Conservation (phyloP, 2,329 filamentous ascomycete genomes). For the Emmonsiellopsis sp. region DNA sequence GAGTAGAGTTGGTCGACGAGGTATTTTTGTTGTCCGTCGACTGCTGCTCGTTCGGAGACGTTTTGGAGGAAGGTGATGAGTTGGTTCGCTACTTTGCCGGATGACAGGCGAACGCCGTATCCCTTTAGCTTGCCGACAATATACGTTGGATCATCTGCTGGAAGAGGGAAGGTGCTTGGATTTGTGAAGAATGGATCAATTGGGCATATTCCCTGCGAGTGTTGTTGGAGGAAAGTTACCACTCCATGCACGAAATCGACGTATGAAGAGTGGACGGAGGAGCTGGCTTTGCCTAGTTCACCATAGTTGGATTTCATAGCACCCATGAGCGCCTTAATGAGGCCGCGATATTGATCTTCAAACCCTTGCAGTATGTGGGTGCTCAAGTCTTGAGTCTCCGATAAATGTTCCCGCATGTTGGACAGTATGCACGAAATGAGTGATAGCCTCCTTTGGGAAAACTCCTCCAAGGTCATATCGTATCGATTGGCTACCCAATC, state of each 20-base stretch:
- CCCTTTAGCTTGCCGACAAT: slow-evolving; percentile 52
- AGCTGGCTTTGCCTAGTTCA: slow-evolving; percentile 35
- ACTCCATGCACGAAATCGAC: slow-evolving; percentile 53
- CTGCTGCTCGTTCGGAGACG: slow-evolving; percentile 48
- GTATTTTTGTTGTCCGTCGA: slow-evolving; percentile 48
- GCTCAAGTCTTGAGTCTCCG: slow-evolving; percentile 24
- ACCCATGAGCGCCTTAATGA: slow-evolving; percentile 49
- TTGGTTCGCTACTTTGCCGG: slow-evolving; percentile 42
- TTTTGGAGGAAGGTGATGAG: slow-evolving; percentile 51
- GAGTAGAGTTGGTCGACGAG: slow-evolving; percentile 45
- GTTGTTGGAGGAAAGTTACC: slow-evolving; percentile 51
- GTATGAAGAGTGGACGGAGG: slow-evolving; percentile 41
- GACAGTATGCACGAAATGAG: slow-evolving; percentile 48
- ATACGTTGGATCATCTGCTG: slow-evolving; percentile 51
- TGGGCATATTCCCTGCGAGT: slow-evolving; percentile 45
- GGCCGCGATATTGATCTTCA: slow-evolving; percentile 37
- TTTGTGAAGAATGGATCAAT: slow-evolving; percentile 53
- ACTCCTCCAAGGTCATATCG: slow-evolving; percentile 42
- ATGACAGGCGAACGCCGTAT: slow-evolving; percentile 45
- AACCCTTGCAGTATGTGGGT: slow-evolving; percentile 26
- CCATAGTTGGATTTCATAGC: slow-evolving; percentile 53
- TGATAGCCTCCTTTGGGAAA: slow-evolving; percentile 44
- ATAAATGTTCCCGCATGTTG: slow-evolving; percentile 48
- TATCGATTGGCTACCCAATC: slow-evolving; percentile 29
- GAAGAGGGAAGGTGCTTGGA: slow-evolving; percentile 50